Evolutionary conservation across 108 stramenopile species (phyloP), one percentile per base, ranked within the genome.

Genomic region (Fistulifera pelliculosa): DNA sequence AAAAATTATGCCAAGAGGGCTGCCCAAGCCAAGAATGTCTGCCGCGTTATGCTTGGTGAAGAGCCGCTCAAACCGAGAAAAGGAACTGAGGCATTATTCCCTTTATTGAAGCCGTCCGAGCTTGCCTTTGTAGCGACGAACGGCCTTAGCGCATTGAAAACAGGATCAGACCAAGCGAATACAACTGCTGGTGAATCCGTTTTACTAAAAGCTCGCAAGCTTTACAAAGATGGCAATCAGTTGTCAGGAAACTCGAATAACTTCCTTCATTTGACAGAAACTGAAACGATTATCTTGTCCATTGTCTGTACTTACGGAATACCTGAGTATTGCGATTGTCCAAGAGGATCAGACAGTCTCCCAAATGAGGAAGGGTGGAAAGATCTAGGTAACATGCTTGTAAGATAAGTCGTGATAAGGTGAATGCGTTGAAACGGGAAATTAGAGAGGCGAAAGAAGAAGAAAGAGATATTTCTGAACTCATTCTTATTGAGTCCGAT

Each of bases 221-320:
- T 54, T 42, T 42, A 11, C 16, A 21, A 16, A 5, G n/a, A n/a
- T 3, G 11, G 16, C 18, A 38, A 24, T 14, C n/a, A n/a, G 25
- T 17, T 17, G 4, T 19, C 15, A 7, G 50, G 25, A 3, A 51
- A 7, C 7, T 18, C 41, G 7, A 44, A 38, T 19, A 15, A 43
- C 15, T 42, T 31, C n/a, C 44, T 60, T 0, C 38, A 45, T n/a
- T 41, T 81, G n/a, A 75, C 74, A 13, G 58, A 62, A 18, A 68
- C 65, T 22, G 77, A 82, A 56, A 71, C 73, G 35, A 65, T 82
- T 7, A 73, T 79, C 38, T 70, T 83, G 2, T 71, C 57, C 22
- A 73, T 75, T n/a, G n/a, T 77, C 25, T 54, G 70, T 15, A 68
- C 70, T 38, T 66, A 75, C 55, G 82, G 82, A 0, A 24, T 83